Percentiles rank a stretch among this genome's conserved stretches.
phyloP scores from a whole-genome alignment of 352 stramenopile genomes.

The Globisporangium yorkense region DNA sequence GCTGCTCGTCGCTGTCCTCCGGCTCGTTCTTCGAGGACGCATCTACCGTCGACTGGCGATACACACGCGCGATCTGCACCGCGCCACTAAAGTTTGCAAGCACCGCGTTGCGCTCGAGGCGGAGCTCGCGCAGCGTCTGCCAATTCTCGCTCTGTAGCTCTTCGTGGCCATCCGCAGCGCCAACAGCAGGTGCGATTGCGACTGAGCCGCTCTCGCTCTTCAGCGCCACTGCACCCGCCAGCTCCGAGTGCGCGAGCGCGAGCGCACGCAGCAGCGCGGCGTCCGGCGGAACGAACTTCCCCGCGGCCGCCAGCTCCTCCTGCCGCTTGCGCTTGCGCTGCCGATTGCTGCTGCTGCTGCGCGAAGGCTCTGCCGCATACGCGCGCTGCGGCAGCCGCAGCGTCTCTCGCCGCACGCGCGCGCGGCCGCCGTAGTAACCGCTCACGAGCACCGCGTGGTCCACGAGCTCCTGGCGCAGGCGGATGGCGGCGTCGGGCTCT shows the following conservation, averaged over 20 bases:
- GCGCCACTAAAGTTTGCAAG: conserved; percentile 9
- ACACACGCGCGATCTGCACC: conserved; percentile 9
- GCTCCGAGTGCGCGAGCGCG: conserved; percentile 12
- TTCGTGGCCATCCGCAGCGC: neutral
- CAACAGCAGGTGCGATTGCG: neutral
- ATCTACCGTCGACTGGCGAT: neutral
- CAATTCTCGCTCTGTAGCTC: neutral
- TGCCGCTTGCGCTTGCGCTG: conserved; percentile 35
- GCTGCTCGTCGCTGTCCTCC: neutral
- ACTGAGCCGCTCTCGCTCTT: neutral
- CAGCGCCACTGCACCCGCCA: conserved; percentile 2
- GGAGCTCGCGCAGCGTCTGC: neutral
- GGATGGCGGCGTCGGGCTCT: neutral
- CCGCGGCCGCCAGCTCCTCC: conserved; percentile 28
- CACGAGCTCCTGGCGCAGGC: conserved; percentile 8
- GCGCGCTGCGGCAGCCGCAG: conserved; percentile 26
- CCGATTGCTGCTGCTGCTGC: neutral
- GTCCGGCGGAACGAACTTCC: conserved; percentile 50
- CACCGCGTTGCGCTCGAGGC: neutral
- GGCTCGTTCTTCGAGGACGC: neutral
- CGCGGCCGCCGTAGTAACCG: conserved; percentile 39
- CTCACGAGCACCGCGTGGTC: conserved; percentile 47
- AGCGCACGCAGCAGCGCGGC: conserved; percentile 14
- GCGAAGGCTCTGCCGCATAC: conserved; percentile 12
- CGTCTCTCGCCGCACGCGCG: conserved; percentile 22